Base-by-base conservation (phyloP, 345 rosid genomes). In the Kandelia obovata region DNA sequence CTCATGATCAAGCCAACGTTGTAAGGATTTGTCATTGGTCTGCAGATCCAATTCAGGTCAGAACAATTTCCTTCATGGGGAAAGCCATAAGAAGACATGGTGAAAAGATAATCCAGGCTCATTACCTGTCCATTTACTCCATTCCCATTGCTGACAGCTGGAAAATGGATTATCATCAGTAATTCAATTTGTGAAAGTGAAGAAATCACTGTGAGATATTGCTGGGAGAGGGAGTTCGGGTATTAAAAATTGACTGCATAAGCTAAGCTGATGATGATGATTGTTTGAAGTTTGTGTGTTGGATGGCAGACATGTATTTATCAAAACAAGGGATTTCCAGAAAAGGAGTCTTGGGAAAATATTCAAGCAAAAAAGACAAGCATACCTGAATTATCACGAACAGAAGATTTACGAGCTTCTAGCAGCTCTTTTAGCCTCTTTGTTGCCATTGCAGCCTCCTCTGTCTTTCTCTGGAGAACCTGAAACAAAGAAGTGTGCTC, bases 401-500 rank as follows among this genome's bases (percentile, higher is more conserved):
- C 62, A 77, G 96, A 84, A 72, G 87, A 84, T 82, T 95, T 95
- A 19, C 98, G 93, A 78, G 92, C 96, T 95, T 95, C 99, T 53
- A 95, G 86, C 84, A 95, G 80, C 81, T 95, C 96, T 78, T 95
- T 95, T 72, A 95, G 81, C 81, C 99, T 88, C 83, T 88, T 95
- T 78, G 97, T 95, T 57, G 99, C 98, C 89, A 90, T 83, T 71
- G 99, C 94, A 76, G 99, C 99, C 82, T 95, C 99, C 80, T 92
- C 99, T 51, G 97, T 95, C 86, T 95, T 95, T 78, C 99, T 86
- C 64, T 95, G 99, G 67, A 95, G 98, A 83, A 95, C 98, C 99
- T 95, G 83, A 65, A 75, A 72, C 71, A 51, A 62, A 64, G 59
- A 70, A 67, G 58, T n/a, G 35, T 28, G 34, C 55, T 69, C 25